Evolutionary conservation across 768 basidiomycete species (phyloP).

Genomic region (Tulasnella sp.): DNA sequence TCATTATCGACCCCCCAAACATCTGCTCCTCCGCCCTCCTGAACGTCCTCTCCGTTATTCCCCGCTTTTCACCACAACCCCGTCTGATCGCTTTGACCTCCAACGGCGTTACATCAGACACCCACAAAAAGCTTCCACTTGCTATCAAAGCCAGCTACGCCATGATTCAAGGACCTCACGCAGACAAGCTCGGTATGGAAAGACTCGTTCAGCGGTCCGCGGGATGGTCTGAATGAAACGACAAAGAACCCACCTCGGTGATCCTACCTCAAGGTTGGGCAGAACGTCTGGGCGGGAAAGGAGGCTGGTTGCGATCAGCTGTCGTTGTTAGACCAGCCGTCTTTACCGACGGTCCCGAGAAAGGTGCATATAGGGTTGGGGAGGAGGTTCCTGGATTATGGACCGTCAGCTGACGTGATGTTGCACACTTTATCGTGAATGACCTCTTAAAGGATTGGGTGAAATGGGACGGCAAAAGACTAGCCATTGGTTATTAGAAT

Average conservation of each 20-base stretch:
- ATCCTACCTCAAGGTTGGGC: slow-evolving; percentile 9
- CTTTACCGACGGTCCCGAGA: slow-evolving; percentile 10
- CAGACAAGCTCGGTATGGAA: slow-evolving; percentile 62
- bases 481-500: slow-evolving; percentile 13
- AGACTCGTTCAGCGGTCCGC: slow-evolving; percentile 33
- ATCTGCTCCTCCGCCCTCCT: slow-evolving; percentile 57
- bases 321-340: slow-evolving; percentile 15
- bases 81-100: slow-evolving; percentile 55
- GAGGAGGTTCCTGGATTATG: neutral
- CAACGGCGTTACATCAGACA: slow-evolving; percentile 49
- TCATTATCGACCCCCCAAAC: slow-evolving; percentile 50
- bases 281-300: neutral
- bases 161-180: slow-evolving; percentile 46
- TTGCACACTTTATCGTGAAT: slow-evolving; percentile 20
- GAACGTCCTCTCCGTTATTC: slow-evolving; percentile 44
- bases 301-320: neutral
- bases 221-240: neutral
- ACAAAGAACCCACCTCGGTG: neutral
- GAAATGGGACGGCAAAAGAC: neutral
- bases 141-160: slow-evolving; percentile 50
- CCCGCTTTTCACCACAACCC: slow-evolving; percentile 45
- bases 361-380: slow-evolving; percentile 1
- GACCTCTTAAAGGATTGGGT: neutral
- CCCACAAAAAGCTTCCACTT: slow-evolving; percentile 49
- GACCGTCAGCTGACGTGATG: slow-evolving; percentile 10